Conservation (phyloP, 164 flowering plant genomes). For the Aristolochia californica region DNA sequence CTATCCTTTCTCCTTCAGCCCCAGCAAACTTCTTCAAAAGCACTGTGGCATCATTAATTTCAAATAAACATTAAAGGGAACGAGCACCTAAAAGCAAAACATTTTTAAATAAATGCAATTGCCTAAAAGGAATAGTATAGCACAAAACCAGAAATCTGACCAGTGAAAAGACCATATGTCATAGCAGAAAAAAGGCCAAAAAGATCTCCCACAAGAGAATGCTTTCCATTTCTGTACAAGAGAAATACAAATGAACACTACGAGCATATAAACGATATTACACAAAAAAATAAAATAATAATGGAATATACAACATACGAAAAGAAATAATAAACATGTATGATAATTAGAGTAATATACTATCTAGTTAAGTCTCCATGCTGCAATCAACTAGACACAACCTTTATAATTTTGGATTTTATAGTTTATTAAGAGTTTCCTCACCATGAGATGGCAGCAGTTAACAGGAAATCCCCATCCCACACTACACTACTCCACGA, state of each 20-base stretch:
- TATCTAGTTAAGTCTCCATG: no score
- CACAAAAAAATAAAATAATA: neutral
- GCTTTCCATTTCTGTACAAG: conserved; percentile 59
- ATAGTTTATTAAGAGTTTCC: no score
- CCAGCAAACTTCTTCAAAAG: conserved; percentile 90
- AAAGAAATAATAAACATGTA: no score
- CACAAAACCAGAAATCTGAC: conserved; percentile 22
- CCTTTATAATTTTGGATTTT: no score
- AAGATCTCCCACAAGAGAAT: conserved; percentile 90
- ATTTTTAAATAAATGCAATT: neutral
- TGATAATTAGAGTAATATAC: no score
- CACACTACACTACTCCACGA: no score
- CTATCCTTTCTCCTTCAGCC: conserved; percentile 85
- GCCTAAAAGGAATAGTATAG: neutral
- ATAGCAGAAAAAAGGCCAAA: conserved; percentile 95
- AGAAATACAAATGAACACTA: conserved; percentile 18
- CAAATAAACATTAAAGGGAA: neutral
- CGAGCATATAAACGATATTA: conserved; percentile 17
- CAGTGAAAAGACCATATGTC: conserved; percentile 88
- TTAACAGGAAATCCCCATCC: no score
- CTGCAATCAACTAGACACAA: no score
- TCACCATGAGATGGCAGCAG: no score
- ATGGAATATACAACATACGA: no score
- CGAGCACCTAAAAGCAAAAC: neutral
- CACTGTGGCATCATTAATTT: conserved; percentile 32